Conservation (phyloP, 2,329 filamentous ascomycete genomes). For the Ophiocordyceps camponoti-saundersi region DNA sequence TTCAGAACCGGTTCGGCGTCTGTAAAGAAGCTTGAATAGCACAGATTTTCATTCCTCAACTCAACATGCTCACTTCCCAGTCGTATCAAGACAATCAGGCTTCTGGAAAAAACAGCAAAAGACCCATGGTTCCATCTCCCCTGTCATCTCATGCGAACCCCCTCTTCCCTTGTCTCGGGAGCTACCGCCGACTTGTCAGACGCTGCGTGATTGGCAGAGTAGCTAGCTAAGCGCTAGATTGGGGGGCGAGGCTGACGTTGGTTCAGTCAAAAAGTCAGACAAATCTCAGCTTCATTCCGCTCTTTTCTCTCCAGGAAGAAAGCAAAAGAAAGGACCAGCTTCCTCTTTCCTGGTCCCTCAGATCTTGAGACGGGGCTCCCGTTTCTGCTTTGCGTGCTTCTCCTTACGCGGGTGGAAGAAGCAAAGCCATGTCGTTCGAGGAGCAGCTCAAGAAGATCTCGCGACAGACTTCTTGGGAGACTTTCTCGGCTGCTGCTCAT, state of each 20-base stretch:
- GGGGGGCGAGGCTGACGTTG: background rate
- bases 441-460: background rate
- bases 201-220: background rate
- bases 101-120: background rate
- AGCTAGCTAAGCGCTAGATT: background rate
- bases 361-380: too few species aligned
- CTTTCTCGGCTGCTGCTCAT: constrained; percentile 1
- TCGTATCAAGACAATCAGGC: background rate
- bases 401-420: too few species aligned
- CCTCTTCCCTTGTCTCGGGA: background rate
- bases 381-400: too few species aligned
- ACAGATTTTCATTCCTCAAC: background rate
- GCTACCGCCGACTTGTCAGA: background rate
- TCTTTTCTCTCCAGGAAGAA: background rate
- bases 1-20: too few species aligned
- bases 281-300: background rate
- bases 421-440: background rate
- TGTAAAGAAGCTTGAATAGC: background rate
- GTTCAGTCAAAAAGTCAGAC: background rate
- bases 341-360: too few species aligned
- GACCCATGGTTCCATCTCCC: background rate
- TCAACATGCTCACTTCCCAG: background rate
- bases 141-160: background rate
- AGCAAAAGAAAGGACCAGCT: too few species aligned
- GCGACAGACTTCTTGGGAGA: constrained; percentile 1